phyloP scores from a whole-genome alignment of 352 stramenopile species.

The Plasmopara halstedii region DNA sequence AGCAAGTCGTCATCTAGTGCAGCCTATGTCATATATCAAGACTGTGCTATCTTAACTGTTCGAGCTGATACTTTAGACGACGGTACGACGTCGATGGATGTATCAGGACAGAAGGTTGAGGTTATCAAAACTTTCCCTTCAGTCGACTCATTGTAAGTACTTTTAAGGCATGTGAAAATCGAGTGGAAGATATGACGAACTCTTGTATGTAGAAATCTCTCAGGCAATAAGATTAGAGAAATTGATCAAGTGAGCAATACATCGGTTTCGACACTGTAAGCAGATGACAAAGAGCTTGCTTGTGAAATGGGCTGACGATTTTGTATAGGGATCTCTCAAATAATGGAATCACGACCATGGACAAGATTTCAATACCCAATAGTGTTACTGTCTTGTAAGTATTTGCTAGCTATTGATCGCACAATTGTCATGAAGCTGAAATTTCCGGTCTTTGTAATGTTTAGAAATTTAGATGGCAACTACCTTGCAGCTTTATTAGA shows the following conservation, averaged over 20 bases:
- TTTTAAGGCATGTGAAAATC: background rate
- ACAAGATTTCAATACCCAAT: slow-evolving; percentile 18
- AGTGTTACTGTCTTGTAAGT: slow-evolving; percentile 19
- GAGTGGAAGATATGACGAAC: background rate
- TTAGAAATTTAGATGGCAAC: slow-evolving; percentile 20
- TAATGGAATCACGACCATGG: slow-evolving; percentile 16
- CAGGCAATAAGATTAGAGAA: slow-evolving; percentile 13
- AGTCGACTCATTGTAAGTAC: slow-evolving; percentile 19
- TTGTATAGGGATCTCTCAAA: slow-evolving; percentile 18
- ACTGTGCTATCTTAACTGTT: slow-evolving; percentile 25
- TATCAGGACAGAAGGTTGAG: slow-evolving; percentile 16
- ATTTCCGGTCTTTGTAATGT: background rate
- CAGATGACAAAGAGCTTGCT: background rate
- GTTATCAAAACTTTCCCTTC: slow-evolving; percentile 21
- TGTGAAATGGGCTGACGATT: background rate
- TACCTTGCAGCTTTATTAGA: slow-evolving; percentile 9
- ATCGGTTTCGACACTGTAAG: slow-evolving; percentile 17
- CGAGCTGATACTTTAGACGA: slow-evolving; percentile 14
- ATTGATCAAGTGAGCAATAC: slow-evolving; percentile 6
- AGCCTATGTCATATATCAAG: slow-evolving; percentile 25
- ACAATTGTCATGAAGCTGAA: background rate
- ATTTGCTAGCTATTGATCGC: background rate
- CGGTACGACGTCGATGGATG: slow-evolving; percentile 24
- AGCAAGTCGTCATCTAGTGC: slow-evolving; percentile 14
- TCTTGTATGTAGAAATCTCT: slow-evolving; percentile 15